Conservation (phyloP, 352 stramenopile genomes). For the Phytophthora fragariae region DNA sequence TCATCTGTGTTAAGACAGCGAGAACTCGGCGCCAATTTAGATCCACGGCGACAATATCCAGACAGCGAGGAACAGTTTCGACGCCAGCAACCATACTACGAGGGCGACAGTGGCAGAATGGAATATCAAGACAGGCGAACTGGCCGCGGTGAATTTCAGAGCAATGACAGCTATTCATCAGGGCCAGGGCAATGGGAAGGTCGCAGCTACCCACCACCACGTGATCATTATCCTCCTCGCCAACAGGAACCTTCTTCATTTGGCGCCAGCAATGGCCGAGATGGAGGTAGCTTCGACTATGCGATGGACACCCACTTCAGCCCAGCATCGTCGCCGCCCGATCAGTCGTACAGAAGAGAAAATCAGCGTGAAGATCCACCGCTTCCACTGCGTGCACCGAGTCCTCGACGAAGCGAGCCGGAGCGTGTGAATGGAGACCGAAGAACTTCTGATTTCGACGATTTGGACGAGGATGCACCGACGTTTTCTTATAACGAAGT, state of each 20-base stretch:
- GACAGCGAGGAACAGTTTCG: constrained; percentile 20
- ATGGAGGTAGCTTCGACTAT: constrained; percentile 29
- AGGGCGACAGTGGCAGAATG: constrained; percentile 14
- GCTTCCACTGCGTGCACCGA: constrained; percentile 15
- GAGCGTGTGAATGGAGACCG: constrained; percentile 5
- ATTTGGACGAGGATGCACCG: constrained; percentile 36
- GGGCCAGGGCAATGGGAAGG: constrained; percentile 15
- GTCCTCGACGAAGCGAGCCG: constrained; percentile 20
- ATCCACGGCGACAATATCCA: constrained; percentile 18
- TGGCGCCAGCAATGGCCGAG: neutral
- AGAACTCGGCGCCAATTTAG: constrained; percentile 13
- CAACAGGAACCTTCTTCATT: constrained; percentile 22
- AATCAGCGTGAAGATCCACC: constrained; percentile 4
- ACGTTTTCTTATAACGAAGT: constrained; percentile 62
- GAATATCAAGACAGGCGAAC: constrained; percentile 22
- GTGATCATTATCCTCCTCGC: constrained; percentile 23
- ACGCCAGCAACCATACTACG: constrained; percentile 13
- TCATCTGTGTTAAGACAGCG: constrained; percentile 10
- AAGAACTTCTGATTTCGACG: constrained; percentile 10
- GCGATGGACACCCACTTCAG: constrained; percentile 30
- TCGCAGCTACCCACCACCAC: constrained; percentile 20
- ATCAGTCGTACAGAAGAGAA: constrained; percentile 30
- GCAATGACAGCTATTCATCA: constrained; percentile 4
- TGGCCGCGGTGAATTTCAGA: constrained; percentile 9
- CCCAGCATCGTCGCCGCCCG: constrained; percentile 24